Conservation (phyloP, 1,284 basidiomycete species). For the Sanghuangporus sanghuang region DNA sequence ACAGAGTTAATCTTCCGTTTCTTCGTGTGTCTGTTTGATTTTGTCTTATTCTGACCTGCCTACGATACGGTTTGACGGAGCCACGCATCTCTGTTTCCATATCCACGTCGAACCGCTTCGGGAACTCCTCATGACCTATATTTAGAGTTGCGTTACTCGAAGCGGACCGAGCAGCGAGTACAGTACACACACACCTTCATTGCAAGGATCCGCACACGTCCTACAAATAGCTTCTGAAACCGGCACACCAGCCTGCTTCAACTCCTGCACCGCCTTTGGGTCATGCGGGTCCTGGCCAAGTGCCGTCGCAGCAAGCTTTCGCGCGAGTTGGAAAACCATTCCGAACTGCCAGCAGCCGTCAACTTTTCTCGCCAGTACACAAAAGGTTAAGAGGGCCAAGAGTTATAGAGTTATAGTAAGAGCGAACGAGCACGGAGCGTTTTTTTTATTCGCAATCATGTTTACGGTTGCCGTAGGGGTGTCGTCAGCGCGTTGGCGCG, state of each 20-base stretch:
- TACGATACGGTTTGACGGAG: conserved; percentile 74
- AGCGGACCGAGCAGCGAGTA: conserved; percentile 17
- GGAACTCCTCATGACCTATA: conserved; percentile 68
- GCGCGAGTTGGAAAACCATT: conserved; percentile 9
- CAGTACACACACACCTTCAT: conserved; percentile 49
- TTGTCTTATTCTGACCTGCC: conserved; percentile 50
- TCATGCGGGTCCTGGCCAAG: conserved; percentile 6
- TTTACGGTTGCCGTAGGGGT: too few relatives aligned
- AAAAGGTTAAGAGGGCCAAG: too few relatives aligned
- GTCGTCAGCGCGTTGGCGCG: too few relatives aligned
- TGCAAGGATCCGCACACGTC: conserved; percentile 74
- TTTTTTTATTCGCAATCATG: too few relatives aligned
- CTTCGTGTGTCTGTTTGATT: background rate
- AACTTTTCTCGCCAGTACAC: too few relatives aligned
- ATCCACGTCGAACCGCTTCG: conserved; percentile 68
- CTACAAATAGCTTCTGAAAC: conserved; percentile 68
- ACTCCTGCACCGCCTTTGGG: conserved; percentile 12
- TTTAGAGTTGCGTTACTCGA: conserved; percentile 16
- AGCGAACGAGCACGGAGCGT: too few relatives aligned
- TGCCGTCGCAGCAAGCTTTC: conserved; percentile 7
- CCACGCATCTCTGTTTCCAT: conserved; percentile 77
- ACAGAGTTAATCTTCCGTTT: background rate
- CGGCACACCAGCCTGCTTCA: conserved; percentile 55
- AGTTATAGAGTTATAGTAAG: too few relatives aligned
- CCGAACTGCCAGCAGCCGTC: too few relatives aligned